These are phyloP conservation scores for Neltuma alba DNA, from an alignment of 306 rosid genomes.

Conservation along the genomic window DNA sequence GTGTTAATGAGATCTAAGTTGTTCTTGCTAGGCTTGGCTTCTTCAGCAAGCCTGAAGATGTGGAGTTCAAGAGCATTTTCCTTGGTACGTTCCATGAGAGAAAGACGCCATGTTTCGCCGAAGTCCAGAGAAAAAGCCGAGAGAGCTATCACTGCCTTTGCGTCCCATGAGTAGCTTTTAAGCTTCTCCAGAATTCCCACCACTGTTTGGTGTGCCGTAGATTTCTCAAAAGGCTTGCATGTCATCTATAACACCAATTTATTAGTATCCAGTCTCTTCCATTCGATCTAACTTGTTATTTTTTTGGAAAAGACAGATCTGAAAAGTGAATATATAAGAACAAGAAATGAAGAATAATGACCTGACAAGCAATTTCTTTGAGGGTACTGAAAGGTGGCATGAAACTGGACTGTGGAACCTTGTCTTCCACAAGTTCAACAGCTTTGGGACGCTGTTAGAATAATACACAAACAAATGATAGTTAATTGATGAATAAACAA, in stretches of 20 bases:
- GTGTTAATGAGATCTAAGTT: too few relatives aligned
- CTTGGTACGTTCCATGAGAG: conserved; percentile 22
- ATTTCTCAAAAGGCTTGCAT: background rate
- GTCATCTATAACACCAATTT: background rate
- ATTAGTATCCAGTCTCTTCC: too few relatives aligned
- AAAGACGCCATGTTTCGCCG: too few relatives aligned
- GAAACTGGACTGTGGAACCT: too few relatives aligned
- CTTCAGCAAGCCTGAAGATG: conserved; percentile 9
- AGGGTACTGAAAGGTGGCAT: too few relatives aligned
- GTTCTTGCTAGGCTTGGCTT: too few relatives aligned
- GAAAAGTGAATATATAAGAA: too few relatives aligned
- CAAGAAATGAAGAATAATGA: background rate
- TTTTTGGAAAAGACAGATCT: too few relatives aligned
- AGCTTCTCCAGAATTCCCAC: conserved; percentile 46
- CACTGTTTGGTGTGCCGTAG: conserved; percentile 38
- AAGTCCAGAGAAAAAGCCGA: conserved; percentile 56
- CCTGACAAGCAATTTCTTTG: conserved; percentile 41
- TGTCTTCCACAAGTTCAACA: conserved; percentile 28
- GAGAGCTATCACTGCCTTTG: conserved; percentile 52
- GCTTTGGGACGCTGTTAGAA: conserved; percentile 7
- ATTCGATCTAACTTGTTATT: too few relatives aligned
- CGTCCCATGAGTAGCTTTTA: conserved; percentile 50
- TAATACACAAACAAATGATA: too few relatives aligned
- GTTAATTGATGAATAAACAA: too few relatives aligned
- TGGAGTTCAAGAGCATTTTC: background rate